Evolutionary conservation across 2,329 filamentous ascomycete species (phyloP).

Genomic region (Phyllosticta citriasiana): DNA sequence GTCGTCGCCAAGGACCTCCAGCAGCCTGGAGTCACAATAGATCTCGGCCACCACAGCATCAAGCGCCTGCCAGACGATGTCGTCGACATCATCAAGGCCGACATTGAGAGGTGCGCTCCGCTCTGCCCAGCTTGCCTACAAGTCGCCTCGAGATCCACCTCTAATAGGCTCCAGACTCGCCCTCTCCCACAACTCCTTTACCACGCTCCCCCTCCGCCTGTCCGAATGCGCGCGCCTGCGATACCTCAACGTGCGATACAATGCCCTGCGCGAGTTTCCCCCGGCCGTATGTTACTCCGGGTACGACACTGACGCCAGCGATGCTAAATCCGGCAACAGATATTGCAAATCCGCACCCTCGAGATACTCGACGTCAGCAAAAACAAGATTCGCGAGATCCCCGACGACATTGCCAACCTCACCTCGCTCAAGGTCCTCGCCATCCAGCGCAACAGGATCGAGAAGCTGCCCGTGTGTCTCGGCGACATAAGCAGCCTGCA

Average conservation of each 20-base stretch:
- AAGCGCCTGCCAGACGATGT: constrained; percentile 62
- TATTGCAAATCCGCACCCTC: constrained; percentile 75
- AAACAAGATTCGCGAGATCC: constrained; percentile 71
- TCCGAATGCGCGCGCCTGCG: constrained; percentile 67
- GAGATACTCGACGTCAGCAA: constrained; percentile 89
- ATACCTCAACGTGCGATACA: constrained; percentile 73
- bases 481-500: constrained; percentile 85
- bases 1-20: constrained; percentile 43
- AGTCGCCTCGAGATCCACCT: neutral
- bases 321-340: constrained; percentile 41
- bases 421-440: constrained; percentile 83
- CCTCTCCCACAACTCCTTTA: constrained; percentile 68
- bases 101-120: constrained; percentile 53
- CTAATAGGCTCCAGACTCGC: constrained; percentile 49
- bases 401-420: constrained; percentile 68
- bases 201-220: constrained; percentile 59
- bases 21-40: constrained; percentile 65
- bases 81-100: constrained; percentile 63
- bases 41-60: constrained; percentile 67
- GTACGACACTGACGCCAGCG: neutral
- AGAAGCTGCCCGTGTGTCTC: constrained; percentile 71
- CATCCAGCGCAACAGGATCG: constrained; percentile 76
- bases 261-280: constrained; percentile 59
- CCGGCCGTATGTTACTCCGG: constrained; percentile 43
- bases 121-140: neutral